phyloP scores from a whole-genome alignment of 345 rosid species.

The Salix udensis region DNA sequence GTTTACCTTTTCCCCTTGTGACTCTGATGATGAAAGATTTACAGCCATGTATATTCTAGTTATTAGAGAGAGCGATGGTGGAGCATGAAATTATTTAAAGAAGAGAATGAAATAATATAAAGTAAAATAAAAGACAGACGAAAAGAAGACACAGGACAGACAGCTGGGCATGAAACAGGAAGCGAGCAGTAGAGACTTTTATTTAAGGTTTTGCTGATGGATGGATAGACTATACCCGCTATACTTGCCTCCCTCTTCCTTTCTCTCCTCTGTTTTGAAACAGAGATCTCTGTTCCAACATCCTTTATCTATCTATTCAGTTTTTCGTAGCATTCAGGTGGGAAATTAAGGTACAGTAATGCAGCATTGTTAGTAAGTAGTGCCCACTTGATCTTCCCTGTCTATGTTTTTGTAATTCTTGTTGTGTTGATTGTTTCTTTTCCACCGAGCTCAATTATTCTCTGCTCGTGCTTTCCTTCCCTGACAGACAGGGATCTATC shows the following conservation, averaged over 20 bases:
- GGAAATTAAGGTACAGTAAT: background rate
- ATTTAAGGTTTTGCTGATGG: background rate
- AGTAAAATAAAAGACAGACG: background rate
- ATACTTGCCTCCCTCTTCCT: background rate
- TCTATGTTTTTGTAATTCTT: background rate
- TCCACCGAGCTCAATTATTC: background rate
- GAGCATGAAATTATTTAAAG: background rate
- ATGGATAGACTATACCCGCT: background rate
- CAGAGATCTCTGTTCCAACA: background rate
- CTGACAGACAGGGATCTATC: background rate
- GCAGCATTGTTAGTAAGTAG: background rate
- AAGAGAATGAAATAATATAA: background rate
- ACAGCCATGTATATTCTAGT: background rate
- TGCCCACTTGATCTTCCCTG: background rate
- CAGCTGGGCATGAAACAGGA: background rate
- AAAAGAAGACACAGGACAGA: background rate
- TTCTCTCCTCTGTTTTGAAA: background rate
- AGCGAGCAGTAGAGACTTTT: background rate
- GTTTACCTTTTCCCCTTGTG: background rate
- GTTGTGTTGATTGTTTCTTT: background rate
- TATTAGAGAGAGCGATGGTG: background rate
- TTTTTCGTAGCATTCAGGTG: background rate
- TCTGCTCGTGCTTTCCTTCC: background rate
- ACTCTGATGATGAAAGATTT: background rate
- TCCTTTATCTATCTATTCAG: background rate